phyloP scores from a whole-genome alignment of 2,329 filamentous ascomycete genomes.

The Ceratocystis papillata region DNA sequence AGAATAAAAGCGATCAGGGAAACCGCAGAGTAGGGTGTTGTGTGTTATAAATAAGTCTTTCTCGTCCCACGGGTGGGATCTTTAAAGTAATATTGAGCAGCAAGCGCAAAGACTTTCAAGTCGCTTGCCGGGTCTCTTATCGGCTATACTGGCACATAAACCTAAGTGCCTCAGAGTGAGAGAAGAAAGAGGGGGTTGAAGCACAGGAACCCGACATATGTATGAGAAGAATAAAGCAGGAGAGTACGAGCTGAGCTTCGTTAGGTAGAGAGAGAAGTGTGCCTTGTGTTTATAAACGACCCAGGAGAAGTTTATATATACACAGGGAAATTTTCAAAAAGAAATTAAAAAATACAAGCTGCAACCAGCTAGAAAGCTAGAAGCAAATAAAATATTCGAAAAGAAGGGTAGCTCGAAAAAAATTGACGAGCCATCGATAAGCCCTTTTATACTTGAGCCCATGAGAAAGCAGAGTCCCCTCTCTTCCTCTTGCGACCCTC shows the following conservation, averaged over 20 bases:
- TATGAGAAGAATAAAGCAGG: neutral
- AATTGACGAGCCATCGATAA: neutral
- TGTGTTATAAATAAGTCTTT: constrained; percentile 40
- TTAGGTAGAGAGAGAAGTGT: neutral
- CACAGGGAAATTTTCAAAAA: neutral
- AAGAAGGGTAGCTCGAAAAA: neutral
- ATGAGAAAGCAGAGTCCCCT: too few relatives aligned
- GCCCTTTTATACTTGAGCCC: neutral
- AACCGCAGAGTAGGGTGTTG: neutral
- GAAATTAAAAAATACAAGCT: neutral
- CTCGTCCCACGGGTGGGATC: constrained; percentile 35
- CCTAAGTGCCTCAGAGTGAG: constrained; percentile 31
- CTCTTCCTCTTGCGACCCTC: neutral
- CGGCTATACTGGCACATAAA: constrained; percentile 37
- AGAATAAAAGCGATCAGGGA: neutral
- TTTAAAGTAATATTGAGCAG: constrained; percentile 30
- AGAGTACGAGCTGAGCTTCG: neutral
- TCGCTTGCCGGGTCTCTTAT: constrained; percentile 45
- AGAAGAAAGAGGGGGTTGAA: constrained; percentile 24
- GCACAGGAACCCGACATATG: constrained; percentile 25
- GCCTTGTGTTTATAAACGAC: neutral
- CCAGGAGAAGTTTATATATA: neutral
- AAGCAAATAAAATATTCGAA: neutral
- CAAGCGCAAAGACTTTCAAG: constrained; percentile 59
- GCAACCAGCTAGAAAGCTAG: neutral